These are phyloP conservation scores for Digitaria exilis DNA, from an alignment of 202 grass and related monocot genomes.

Conservation along the genomic window DNA sequence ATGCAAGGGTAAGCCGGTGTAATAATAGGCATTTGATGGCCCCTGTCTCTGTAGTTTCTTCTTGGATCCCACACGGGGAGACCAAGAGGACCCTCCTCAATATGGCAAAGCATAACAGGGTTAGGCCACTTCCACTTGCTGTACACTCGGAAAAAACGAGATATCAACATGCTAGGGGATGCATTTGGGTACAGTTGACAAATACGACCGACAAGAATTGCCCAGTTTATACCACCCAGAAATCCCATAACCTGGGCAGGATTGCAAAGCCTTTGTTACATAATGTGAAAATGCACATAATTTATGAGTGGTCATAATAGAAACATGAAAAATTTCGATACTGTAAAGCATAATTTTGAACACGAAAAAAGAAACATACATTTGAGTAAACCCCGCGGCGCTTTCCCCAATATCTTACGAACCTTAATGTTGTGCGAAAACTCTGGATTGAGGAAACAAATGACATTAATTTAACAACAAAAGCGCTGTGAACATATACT, in stretches of 20 bases:
- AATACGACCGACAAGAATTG: slow-evolving; percentile 93
- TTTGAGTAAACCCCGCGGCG: slow-evolving; percentile 94
- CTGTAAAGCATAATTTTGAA: slow-evolving; percentile 10
- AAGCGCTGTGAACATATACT: not conserved
- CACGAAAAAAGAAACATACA: slow-evolving; percentile 48
- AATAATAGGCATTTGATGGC: slow-evolving; percentile 96
- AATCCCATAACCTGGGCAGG: slow-evolving; percentile 83
- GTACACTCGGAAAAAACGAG: slow-evolving; percentile 94
- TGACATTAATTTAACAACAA: not conserved
- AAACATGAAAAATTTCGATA: slow-evolving; percentile 28
- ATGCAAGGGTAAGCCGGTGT: slow-evolving; percentile 97
- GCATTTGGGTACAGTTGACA: slow-evolving; percentile 98
- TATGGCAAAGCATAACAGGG: slow-evolving; percentile 96
- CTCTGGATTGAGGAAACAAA: slow-evolving; percentile 61
- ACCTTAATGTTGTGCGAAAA: slow-evolving; percentile 93
- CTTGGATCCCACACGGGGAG: slow-evolving; percentile 95
- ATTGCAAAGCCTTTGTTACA: slow-evolving; percentile 35
- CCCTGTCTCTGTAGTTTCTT: slow-evolving; percentile 85
- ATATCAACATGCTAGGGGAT: slow-evolving; percentile 85
- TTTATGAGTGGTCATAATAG: not conserved
- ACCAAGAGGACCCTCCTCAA: slow-evolving; percentile 79
- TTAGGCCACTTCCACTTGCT: slow-evolving; percentile 97
- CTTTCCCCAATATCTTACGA: slow-evolving; percentile 94
- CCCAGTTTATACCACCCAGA: slow-evolving; percentile 99
- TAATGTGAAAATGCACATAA: slow-evolving; percentile 38